Conservation (phyloP, 257 asterid species). For the Solanum virginianum region DNA sequence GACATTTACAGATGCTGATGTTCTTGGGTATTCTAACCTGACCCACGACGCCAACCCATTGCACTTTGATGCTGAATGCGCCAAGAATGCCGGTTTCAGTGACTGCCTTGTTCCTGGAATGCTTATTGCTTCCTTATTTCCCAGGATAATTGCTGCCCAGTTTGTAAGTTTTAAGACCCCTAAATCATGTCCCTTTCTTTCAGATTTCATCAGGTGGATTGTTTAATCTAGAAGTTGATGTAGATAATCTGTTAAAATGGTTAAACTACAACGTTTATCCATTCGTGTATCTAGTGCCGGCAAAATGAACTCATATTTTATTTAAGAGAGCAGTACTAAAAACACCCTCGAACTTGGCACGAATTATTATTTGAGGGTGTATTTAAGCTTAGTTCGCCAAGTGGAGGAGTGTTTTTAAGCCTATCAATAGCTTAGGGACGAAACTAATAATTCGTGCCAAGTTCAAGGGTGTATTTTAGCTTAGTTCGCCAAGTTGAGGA, state of each 20-base stretch:
- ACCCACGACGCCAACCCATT: slow-evolving; percentile 61
- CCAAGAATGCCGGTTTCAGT: slow-evolving; percentile 46
- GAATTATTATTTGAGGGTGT: too few relatives aligned
- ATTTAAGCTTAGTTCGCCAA: too few relatives aligned
- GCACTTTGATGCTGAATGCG: slow-evolving; percentile 52
- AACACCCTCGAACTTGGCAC: too few relatives aligned
- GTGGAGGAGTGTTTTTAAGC: too few relatives aligned
- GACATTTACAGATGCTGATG: slow-evolving; percentile 32
- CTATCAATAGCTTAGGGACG: too few relatives aligned
- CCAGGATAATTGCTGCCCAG: slow-evolving; percentile 64
- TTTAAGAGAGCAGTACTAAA: too few relatives aligned
- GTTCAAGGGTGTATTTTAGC: too few relatives aligned
- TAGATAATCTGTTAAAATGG: background rate
- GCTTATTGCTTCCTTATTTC: slow-evolving; percentile 75
- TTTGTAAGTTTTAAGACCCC: slow-evolving; percentile 28
- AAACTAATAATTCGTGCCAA: too few relatives aligned
- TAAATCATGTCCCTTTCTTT: background rate
- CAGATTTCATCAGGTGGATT: background rate
- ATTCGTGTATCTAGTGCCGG: background rate
- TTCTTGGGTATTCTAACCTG: slow-evolving; percentile 48
- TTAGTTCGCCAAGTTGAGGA: too few relatives aligned
- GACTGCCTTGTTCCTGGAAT: slow-evolving; percentile 61
- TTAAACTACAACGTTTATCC: background rate
- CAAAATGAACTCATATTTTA: too few relatives aligned
- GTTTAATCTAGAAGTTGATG: background rate